Base-by-base conservation (phyloP, 306 rosid species). In the Medicago lupulina region DNA sequence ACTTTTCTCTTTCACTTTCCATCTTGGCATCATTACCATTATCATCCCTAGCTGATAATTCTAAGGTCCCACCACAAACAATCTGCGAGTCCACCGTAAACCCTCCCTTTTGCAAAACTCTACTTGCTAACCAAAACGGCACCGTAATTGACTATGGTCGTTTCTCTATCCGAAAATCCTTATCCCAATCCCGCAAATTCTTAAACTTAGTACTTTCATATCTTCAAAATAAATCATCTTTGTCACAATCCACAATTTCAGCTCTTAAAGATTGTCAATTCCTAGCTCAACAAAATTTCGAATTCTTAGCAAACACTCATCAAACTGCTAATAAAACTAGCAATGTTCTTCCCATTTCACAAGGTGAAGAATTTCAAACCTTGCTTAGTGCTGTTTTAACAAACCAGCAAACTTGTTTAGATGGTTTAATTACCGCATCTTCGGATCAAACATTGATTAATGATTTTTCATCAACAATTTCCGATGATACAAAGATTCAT, bases 361-460 rank as follows among this genome's bases (percentile, higher is more conserved):
- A 87, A 69, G 91, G 89, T 13, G 91, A 92, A 10, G 92, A 92
- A 2, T 21, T 87, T 5, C 92, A 88, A 49, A 84, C 94, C 1
- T 9, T 74, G 4, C 82, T 92, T 18, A 92, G 97, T 50, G 97
- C 92, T 12, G 81, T 87, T 70, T 51, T 92, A 65, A 92, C 97
- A 3, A 90, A 90, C 66, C 81, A 83, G 65, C 85, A 90, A 70
- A 92, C 97, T 1, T 92, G 97, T 57, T 23, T 74, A 43, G 97
- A 88, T 5, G 91, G 93, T 8, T 59, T 92, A 7, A 78, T 76
- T 15, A 73, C 80, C 1, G 73, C 84, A 12, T 86, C 87, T 28
- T 80, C 87, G 0, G 78, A 89, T 80, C 85, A 88, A 83, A 69
- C 84, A 10, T 18, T 86, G 31, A 85, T 72, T 23, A 73, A 84